Evolutionary conservation across 345 rosid species (phyloP).

Genomic region (Salix brachista): DNA sequence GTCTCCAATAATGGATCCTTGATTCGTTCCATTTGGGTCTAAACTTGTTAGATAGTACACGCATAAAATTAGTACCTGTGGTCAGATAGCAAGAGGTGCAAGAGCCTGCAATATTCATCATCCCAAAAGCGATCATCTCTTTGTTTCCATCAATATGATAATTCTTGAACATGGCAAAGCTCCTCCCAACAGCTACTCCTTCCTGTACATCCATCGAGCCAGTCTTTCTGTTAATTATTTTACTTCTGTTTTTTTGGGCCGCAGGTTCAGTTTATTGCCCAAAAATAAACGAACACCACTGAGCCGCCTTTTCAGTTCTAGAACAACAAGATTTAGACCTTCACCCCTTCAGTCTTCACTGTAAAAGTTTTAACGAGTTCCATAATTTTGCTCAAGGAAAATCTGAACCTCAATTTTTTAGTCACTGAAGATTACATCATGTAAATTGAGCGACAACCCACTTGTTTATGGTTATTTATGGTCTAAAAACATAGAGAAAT

Average conservation of each 20-base stretch:
- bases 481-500: too few species aligned
- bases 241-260: neutral
- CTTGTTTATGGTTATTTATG: too few species aligned
- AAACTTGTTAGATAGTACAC: neutral
- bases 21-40: neutral
- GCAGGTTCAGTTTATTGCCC: neutral
- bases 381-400: too few species aligned
- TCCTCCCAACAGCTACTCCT: slow-evolving; percentile 44
- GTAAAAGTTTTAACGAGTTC: too few species aligned
- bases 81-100: slow-evolving; percentile 42
- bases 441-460: too few species aligned
- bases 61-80: slow-evolving; percentile 18
- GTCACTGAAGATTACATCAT: too few species aligned
- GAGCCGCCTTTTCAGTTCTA: too few species aligned
- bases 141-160: slow-evolving; percentile 48
- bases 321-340: neutral
- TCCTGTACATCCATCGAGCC: slow-evolving; percentile 21
- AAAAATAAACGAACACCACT: neutral
- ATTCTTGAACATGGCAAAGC: slow-evolving; percentile 41
- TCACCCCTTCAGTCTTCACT: too few species aligned
- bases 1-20: neutral
- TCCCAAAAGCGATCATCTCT: slow-evolving; percentile 46
- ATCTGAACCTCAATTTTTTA: too few species aligned
- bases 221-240: neutral
- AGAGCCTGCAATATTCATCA: slow-evolving; percentile 44